phyloP scores from a whole-genome alignment of 2,329 filamentous ascomycete species.

The Fusarium redolens region DNA sequence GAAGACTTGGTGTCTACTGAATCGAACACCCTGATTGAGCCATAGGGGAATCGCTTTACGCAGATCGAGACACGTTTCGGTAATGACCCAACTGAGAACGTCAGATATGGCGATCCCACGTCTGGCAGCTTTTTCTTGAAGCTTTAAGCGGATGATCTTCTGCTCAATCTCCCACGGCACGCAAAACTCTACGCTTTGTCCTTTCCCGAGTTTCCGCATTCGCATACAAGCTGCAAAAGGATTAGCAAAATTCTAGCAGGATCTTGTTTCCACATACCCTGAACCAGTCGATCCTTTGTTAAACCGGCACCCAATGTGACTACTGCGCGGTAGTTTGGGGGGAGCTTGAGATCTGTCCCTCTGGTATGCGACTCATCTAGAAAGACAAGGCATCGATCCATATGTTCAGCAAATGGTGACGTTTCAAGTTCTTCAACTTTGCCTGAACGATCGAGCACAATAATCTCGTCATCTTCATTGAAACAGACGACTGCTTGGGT shows the following conservation, averaged over 20 bases:
- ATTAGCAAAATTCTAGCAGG: too few relatives aligned
- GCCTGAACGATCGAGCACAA: constrained; percentile 62
- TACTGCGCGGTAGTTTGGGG: constrained; percentile 67
- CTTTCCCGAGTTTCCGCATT: too few relatives aligned
- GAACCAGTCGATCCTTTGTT: constrained; percentile 75
- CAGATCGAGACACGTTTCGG: constrained; percentile 26
- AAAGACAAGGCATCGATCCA: constrained; percentile 72
- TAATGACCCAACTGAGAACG: constrained; percentile 70
- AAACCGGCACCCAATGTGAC: constrained; percentile 74
- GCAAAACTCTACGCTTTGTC: too few relatives aligned
- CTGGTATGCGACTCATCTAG: constrained; percentile 78
- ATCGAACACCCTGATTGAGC: constrained; percentile 68
- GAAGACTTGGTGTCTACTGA: constrained; percentile 55
- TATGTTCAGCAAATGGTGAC: constrained; percentile 67
- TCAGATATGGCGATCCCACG: constrained; percentile 60
- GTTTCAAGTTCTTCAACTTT: constrained; percentile 61
- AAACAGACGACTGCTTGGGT: constrained; percentile 65
- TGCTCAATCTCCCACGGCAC: too few relatives aligned
- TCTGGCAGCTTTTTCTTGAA: background rate
- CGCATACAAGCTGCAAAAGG: too few relatives aligned
- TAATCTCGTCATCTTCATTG: constrained; percentile 64
- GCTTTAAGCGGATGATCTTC: background rate
- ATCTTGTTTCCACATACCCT: constrained; percentile 47
- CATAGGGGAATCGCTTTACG: constrained; percentile 56
- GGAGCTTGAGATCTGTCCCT: constrained; percentile 75